A percentile compares a stretch with the other conserved stretches of the same genome.
Conservation (phyloP, 192 early-diverging fungal species). For the Mortierella alpina region DNA sequence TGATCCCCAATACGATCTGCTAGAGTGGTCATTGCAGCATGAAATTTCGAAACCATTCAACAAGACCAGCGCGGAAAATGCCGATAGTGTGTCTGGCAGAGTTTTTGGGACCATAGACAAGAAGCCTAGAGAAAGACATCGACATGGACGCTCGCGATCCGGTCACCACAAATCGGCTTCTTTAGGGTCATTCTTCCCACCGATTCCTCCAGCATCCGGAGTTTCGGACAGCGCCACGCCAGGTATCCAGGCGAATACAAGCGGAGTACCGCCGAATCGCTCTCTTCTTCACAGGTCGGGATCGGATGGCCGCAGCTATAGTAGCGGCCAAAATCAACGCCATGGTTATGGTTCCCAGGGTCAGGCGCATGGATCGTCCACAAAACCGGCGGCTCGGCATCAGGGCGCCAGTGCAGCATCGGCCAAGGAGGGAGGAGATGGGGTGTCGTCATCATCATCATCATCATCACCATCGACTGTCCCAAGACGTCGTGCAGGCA, state of each 20-base stretch:
- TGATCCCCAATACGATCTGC: conserved; percentile 25
- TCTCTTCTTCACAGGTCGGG: neutral
- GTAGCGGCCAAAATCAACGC: neutral
- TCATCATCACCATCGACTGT: no score
- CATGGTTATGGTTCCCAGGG: neutral
- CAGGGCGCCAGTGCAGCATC: neutral
- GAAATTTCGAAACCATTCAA: neutral
- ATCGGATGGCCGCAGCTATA: neutral
- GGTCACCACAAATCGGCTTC: conserved; percentile 43
- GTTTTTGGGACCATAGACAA: neutral
- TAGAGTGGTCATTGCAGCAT: conserved; percentile 19
- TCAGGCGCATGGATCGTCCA: neutral
- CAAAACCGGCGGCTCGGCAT: conserved; percentile 3
- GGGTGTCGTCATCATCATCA: neutral
- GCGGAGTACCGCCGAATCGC: neutral
- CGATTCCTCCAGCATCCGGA: neutral
- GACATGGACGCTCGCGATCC: conserved; percentile 28
- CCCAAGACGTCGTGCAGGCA: conserved; percentile 14
- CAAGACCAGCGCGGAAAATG: neutral
- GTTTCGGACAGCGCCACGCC: neutral
- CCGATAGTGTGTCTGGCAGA: no score
- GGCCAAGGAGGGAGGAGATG: neutral
- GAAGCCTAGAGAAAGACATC: conserved; percentile 19
- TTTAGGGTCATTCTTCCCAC: conserved; percentile 32
- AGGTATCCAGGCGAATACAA: conserved; percentile 8